Evolutionary conservation across 2,329 filamentous ascomycete species (phyloP).

Genomic region (Scedosporium minutisporum): DNA sequence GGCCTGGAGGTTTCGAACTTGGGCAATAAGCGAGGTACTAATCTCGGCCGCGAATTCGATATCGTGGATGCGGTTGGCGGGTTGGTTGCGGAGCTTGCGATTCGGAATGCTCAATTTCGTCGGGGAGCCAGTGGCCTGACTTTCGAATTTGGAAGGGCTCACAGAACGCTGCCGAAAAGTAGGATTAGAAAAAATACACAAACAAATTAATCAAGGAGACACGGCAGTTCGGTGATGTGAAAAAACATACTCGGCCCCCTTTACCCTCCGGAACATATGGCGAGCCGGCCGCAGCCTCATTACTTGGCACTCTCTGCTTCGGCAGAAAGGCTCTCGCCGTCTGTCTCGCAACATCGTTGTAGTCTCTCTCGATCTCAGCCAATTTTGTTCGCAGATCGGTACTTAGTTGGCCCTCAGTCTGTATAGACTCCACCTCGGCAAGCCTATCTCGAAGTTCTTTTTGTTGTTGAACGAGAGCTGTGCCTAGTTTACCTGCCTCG

Average conservation of each 20-base stretch:
- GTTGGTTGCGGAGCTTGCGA: slow-evolving; percentile 82
- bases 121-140: slow-evolving; percentile 74
- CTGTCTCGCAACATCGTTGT: slow-evolving; percentile 85
- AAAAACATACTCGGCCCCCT: slow-evolving; percentile 39
- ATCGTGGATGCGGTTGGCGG: slow-evolving; percentile 79
- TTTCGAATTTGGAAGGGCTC: slow-evolving; percentile 71
- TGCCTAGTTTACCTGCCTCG: slow-evolving; percentile 83
- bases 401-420: slow-evolving; percentile 68
- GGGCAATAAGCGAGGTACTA: slow-evolving; percentile 85
- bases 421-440: slow-evolving; percentile 71
- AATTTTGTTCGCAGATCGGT: slow-evolving; percentile 76
- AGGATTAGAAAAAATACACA: neutral
- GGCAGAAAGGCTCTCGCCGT: slow-evolving; percentile 80
- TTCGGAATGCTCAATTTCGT: slow-evolving; percentile 83
- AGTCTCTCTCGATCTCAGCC: slow-evolving; percentile 83
- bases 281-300: slow-evolving; percentile 44
- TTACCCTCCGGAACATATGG: slow-evolving; percentile 44
- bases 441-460: slow-evolving; percentile 73
- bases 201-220: neutral
- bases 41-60: slow-evolving; percentile 99
- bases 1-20: slow-evolving; percentile 82
- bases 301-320: slow-evolving; percentile 70
- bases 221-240: neutral
- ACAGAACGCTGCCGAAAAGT: slow-evolving; percentile 47
- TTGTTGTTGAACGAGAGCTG: slow-evolving; percentile 76